phyloP scores from a whole-genome alignment of 345 rosid genomes.

The Eucalyptus curtisii region DNA sequence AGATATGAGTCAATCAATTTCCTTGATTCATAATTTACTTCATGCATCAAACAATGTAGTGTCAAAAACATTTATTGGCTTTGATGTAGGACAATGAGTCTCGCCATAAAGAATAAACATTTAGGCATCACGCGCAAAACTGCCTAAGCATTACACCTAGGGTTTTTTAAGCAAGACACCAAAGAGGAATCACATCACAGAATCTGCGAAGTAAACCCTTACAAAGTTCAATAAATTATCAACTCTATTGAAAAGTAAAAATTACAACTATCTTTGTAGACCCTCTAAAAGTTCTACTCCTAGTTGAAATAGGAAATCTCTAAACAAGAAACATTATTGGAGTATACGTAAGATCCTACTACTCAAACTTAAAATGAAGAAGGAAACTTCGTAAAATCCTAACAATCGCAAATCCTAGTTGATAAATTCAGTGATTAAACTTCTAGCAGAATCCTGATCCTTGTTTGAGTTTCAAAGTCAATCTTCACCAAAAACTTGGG shows the following conservation, averaged over 20 bases:
- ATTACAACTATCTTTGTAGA: background rate
- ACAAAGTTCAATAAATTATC: background rate
- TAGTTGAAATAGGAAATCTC: background rate
- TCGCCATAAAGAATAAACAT: too few species aligned
- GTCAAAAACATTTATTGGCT: too few species aligned
- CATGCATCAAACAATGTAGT: background rate
- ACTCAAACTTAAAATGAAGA: background rate
- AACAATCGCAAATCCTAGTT: background rate
- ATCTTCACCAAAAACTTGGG: background rate
- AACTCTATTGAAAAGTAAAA: background rate
- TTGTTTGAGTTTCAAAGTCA: background rate
- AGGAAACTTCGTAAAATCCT: accelerated
- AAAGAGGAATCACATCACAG: background rate
- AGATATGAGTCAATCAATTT: background rate
- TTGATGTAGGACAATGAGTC: too few species aligned
- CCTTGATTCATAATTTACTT: background rate
- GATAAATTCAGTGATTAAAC: background rate
- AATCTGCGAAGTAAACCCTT: background rate
- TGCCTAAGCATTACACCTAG: too few species aligned
- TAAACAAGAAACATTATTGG: background rate
- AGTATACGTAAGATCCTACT: background rate
- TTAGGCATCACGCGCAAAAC: too few species aligned
- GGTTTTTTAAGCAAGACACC: too few species aligned
- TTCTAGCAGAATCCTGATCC: background rate
- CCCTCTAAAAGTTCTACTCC: background rate